Evolutionary conservation across 2,329 filamentous ascomycete species (phyloP).

Genomic region (Trichoderma afroharzianum): DNA sequence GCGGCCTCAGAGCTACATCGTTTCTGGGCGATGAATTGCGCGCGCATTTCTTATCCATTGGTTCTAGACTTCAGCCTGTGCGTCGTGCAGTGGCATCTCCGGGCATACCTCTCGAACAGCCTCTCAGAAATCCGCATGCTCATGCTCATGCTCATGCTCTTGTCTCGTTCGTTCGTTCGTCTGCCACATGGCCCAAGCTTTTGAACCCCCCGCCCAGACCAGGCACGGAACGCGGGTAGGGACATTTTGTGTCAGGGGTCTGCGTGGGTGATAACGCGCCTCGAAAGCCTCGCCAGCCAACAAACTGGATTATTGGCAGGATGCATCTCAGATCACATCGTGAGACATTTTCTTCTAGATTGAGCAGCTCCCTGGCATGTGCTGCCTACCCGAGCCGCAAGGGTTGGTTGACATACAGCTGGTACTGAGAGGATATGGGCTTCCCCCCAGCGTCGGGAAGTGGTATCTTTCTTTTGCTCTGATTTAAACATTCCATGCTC

Average conservation of each 20-base stretch:
- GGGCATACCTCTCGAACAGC: not conserved
- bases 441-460: not conserved
- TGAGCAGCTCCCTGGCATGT: conserved; percentile 3
- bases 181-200: conserved; percentile 12
- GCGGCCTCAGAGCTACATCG: not conserved
- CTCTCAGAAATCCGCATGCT: not conserved
- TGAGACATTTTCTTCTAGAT: conserved; percentile 11
- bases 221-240: conserved; percentile 13
- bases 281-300: not conserved
- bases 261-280: conserved; percentile 11
- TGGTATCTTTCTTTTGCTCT: not conserved
- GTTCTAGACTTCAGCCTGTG: conserved; percentile 1
- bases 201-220: not conserved
- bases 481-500: not conserved
- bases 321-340: conserved; percentile 8
- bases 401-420: not conserved
- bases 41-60: not conserved
- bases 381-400: not conserved
- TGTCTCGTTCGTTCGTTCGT: not conserved
- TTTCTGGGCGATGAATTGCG: not conserved
- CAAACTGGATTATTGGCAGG: not conserved
- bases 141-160: not conserved
- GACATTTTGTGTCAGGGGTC: not conserved
- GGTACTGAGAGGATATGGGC: not conserved
- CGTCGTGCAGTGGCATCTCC: not conserved